A percentile compares a stretch with the other conserved stretches of the same genome.
Evolutionary conservation across 108 stramenopile species (phyloP).

Genomic region (Tribonema minus): DNA sequence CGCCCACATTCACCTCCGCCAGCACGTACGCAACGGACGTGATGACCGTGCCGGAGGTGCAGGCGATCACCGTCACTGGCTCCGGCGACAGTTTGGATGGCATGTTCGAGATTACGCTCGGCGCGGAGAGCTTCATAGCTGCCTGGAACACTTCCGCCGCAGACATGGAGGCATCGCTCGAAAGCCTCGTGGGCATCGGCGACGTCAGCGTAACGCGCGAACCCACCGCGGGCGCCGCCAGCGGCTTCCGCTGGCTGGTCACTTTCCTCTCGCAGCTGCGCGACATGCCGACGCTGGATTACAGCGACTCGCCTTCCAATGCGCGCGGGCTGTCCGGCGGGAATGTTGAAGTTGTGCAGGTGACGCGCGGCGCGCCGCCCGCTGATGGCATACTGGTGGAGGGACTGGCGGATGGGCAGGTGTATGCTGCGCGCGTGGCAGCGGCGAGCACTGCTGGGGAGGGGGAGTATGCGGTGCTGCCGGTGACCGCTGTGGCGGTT

Average conservation of each 20-base stretch:
- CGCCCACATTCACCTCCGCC: not conserved
- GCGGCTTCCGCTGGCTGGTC: slow-evolving; percentile 35
- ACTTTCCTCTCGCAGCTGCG: slow-evolving; percentile 44
- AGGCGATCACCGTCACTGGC: slow-evolving; percentile 11
- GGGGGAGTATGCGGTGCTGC: not conserved
- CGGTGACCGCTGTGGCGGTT: not conserved
- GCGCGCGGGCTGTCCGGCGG: not conserved
- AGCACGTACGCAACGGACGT: not conserved
- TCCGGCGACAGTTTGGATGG: slow-evolving; percentile 19
- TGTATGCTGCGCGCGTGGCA: slow-evolving; percentile 37
- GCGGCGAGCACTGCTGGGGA: slow-evolving; percentile 24
- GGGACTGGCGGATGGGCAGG: slow-evolving; percentile 27
- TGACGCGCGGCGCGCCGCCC: slow-evolving; percentile 6
- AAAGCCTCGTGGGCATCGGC: slow-evolving; percentile 11
- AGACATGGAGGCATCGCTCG: slow-evolving; percentile 35
- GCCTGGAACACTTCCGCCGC: slow-evolving; percentile 29
- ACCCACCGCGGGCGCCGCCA: slow-evolving; percentile 4
- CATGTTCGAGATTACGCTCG: slow-evolving; percentile 16
- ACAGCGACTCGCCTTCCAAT: not conserved
- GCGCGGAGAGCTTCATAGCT: slow-evolving; percentile 18
- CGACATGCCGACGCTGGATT: slow-evolving; percentile 11
- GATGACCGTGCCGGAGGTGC: slow-evolving; percentile 9
- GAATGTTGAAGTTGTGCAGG: no score
- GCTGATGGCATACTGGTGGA: not conserved
- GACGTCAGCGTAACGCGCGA: slow-evolving; percentile 26